Conservation (phyloP, 1,284 basidiomycete genomes). For the Termitomyces sp. region DNA sequence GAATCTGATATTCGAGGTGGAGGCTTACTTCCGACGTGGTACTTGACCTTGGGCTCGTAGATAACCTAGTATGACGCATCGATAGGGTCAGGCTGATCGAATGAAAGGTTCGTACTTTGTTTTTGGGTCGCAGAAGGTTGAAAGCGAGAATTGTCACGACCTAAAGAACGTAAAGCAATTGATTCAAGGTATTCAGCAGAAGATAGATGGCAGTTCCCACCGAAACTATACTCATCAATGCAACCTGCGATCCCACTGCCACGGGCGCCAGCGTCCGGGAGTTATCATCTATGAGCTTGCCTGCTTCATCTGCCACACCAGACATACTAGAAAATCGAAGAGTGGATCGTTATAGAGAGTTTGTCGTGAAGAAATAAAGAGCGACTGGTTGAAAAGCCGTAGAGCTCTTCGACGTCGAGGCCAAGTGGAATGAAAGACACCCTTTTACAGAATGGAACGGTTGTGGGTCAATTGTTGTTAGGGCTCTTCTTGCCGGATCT, state of each 20-base stretch:
- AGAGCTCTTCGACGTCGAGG: constrained; percentile 1
- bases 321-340: constrained; percentile 27
- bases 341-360: constrained; percentile 5
- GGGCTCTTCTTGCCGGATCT: constrained; percentile 6
- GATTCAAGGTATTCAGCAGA: constrained; percentile 3
- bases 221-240: constrained; percentile 64
- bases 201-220: constrained; percentile 33
- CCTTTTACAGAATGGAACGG: constrained; percentile 1
- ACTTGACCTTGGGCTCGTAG: constrained; percentile 88
- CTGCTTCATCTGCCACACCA: constrained; percentile 32
- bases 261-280: constrained; percentile 66
- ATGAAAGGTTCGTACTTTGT: constrained; percentile 49
- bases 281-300: constrained; percentile 39
- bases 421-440: neutral
- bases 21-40: constrained; percentile 76
- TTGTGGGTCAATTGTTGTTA: constrained; percentile 5
- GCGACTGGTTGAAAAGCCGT: constrained; percentile 1
- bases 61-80: constrained; percentile 30
- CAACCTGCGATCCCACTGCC: constrained; percentile 81
- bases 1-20: constrained; percentile 81
- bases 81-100: neutral
- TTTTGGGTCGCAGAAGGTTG: constrained; percentile 73
- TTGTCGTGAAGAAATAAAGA: constrained; percentile 10
- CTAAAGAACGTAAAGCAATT: constrained; percentile 25
- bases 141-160: constrained; percentile 64